Evolutionary conservation across 495 filamentous ascomycete species (phyloP).

Genomic region (Achaetomiella virescens): DNA sequence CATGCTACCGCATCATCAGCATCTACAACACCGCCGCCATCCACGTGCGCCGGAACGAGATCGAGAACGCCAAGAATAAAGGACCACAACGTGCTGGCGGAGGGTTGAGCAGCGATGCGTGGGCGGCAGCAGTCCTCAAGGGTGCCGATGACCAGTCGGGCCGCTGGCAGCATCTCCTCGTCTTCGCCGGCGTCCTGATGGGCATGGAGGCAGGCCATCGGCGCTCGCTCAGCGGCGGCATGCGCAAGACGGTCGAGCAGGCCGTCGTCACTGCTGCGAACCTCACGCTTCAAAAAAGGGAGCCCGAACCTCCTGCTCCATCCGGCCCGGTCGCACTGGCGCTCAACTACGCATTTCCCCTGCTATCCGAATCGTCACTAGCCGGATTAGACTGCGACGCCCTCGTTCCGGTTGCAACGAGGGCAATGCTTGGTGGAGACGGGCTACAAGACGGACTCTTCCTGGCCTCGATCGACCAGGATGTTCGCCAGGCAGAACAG

Average conservation of each 20-base stretch:
- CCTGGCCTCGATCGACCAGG: constrained; percentile 66
- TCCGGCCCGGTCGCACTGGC: constrained; percentile 61
- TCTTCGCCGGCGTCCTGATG: constrained; percentile 74
- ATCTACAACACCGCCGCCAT: constrained; percentile 81
- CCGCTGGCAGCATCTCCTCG: constrained; percentile 81
- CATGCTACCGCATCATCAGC: constrained; percentile 70
- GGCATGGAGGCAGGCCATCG: constrained; percentile 69
- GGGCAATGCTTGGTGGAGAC: constrained; percentile 58
- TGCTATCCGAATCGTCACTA: constrained; percentile 56
- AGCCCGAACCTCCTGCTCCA: constrained; percentile 46
- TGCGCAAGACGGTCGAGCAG: constrained; percentile 66
- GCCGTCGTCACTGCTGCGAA: constrained; percentile 76
- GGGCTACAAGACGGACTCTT: constrained; percentile 82
- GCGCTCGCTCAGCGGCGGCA: constrained; percentile 51
- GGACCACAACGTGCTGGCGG: constrained; percentile 36
- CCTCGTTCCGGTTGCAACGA: constrained; percentile 64
- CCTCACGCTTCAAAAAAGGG: constrained; percentile 49
- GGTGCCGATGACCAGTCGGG: constrained; percentile 79
- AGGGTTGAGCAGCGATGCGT: constrained; percentile 59
- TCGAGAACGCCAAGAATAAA: constrained; percentile 46
- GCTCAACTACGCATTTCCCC: constrained; percentile 70
- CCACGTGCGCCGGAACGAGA: constrained; percentile 51
- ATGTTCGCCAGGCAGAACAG: constrained; percentile 59
- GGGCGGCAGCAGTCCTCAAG: constrained; percentile 75
- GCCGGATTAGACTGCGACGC: constrained; percentile 63